Evolutionary conservation across 2,329 filamentous ascomycete genomes (phyloP), one percentile per base, ranked within the genome.

Genomic region (Rutstroemia sydowiana): DNA sequence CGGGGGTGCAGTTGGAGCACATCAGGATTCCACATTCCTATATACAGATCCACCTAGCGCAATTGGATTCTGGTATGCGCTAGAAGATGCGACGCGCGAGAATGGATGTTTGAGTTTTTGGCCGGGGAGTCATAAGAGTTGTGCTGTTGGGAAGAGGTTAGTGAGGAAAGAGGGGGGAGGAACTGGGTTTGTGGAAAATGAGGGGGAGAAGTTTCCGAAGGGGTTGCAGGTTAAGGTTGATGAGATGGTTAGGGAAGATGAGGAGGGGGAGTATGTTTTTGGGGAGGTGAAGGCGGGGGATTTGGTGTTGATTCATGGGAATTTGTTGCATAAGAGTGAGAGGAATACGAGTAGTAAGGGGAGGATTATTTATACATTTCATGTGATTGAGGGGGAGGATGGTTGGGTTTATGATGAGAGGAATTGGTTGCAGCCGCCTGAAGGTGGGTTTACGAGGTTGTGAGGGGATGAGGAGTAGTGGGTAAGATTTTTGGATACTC

Each of bases 61-160:
- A 0, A 87, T 97, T 2, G 93, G 93, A 0, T 97, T 92, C 73
- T 98, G 93, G 93, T 95, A 96, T 69, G 93, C 93, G 11, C 78
- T 98, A 36, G 91, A 98, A 72, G 92, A 97, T 69, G 88, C 89
- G 20, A 92, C 87, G 7, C 73, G 76, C 1, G 82, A 85, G 66
- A 98, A 98, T 68, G 93, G 90, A 1, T 95, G 91, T 63, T 69
- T 98, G 64, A 88, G 85, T 57, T 95, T 97, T 70, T 78, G 89
- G 59, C 84, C 82, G 0, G 92, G 91, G 0, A 89, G 84, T 59
- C 92, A 97, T 66, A 80, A 75, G 62, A 82, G 84, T 66, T 84
- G 85, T 2, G 79, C 82, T 10, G 75, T 97, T 9, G 72, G 72
- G 55, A 79, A 84, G 66, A 75, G 93, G 32, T 87, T 97, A 64